Base-by-base conservation (phyloP, 1,284 basidiomycete genomes). In the Rhizoctonia solani region DNA sequence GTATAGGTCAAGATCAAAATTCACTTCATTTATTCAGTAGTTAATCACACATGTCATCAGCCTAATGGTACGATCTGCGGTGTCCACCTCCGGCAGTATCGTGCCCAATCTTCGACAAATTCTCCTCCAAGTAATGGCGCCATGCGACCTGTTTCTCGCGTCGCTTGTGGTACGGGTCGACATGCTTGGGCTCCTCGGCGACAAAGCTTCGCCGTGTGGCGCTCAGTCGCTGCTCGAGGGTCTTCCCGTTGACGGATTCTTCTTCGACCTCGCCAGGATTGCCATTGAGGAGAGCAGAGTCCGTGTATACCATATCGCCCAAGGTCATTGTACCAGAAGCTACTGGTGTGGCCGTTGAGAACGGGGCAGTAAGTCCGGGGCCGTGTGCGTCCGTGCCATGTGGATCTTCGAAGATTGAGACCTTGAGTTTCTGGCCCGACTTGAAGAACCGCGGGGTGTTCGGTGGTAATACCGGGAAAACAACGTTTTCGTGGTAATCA, bases 261-360 rank as follows among this genome's bases (percentile, higher is more conserved):
- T 39, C 4, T 58, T 27, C 16, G n/a, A n/a, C n/a, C n/a, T n/a
- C n/a, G n/a, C n/a, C n/a, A n/a, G 54, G 54, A 29, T 56, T 39
- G 23, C 27, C 54, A n/a, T 56, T 56, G 54, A 56, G 54, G 37
- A 39, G 37, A 6, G 44, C 54, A 23, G 54, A 56, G n/a, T 56
- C 54, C 21, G 19, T 25, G 25, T 39, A 56, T 3, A 56, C 39
- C 39, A 44, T 56, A 19, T 56, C 44, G 13, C 54, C 54, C 23
- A 56, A 41, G 13, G 54, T 56, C 32, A 56, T 42, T 3, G 34
- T n/a, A 4, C 54, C 54, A 29, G 54, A 42, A 16, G 54, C 54
- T 16, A 56, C 44, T 11, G 54, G 34, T 2, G 54, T 27, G 19
- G 54, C 37, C 11, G 32, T 29, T 29, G 19, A 34, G 39, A 41